Evolutionary conservation across 83 land plant species (phyloP), one percentile per base, ranked within the genome.

Genomic region (Larix sibirica): DNA sequence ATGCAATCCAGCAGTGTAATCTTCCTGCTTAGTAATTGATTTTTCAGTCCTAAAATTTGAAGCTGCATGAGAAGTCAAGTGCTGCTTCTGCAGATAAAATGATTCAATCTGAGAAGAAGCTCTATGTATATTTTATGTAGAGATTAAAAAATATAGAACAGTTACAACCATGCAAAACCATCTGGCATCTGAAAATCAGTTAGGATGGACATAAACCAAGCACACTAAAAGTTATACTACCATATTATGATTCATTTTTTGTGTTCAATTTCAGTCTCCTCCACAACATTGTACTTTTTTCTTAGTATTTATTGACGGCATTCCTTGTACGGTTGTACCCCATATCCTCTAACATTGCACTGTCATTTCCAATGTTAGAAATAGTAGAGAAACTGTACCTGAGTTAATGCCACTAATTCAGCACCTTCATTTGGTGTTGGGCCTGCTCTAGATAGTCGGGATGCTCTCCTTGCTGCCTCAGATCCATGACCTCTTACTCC

Each of bases 351-450:
- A 26, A 78, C n/a, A 16, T 60, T 44, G 40, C 26, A 78, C 20
- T 20, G 23, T 44, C n/a, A 4, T 21, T 18, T 26, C n/a, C 60
- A 44, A 13, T 5, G 20, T 78, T 23, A n/a, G 21, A 8, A n/a
- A 38, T 78, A 17, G 40, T 47, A 40, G 80, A 38, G 16, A 26
- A 38, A 33, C 7, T 81, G 50, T 67, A 84, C 79, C 79, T 83
- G 86, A 18, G 38, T 20, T 17, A 75, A 26, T 69, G 66, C 79
- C 20, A 47, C n/a, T 66, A 38, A 83, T 65, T 81, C 83, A 33
- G 85, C 44, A 67, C 56, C 83, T 23, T 36, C 89, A 60, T 87
- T 86, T 23, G 84, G 84, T 33, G 85, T 86, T 47, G 84, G 88
- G 4, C 56, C 83, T 62, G 33, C 87, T 26, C 85, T 87, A 38